Conservation (phyloP, 2,329 filamentous ascomycete genomes). For the Pseudogymnoascus sp. region DNA sequence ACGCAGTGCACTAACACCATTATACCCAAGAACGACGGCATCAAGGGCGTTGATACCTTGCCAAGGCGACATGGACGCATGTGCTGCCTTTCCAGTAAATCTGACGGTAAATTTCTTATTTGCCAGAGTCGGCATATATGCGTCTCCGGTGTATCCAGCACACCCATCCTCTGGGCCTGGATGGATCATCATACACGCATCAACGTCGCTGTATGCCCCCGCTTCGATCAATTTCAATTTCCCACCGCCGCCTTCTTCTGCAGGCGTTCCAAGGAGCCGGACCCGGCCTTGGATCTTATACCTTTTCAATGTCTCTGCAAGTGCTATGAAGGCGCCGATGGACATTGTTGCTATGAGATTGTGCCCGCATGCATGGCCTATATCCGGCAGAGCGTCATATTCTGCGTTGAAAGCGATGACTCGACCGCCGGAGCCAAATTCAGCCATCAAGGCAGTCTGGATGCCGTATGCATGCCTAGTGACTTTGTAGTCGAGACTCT, state of each 20-base stretch:
- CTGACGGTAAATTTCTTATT: constrained; percentile 16
- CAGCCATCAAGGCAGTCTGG: constrained; percentile 43
- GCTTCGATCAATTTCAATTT: constrained; percentile 38
- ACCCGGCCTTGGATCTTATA: constrained; percentile 23
- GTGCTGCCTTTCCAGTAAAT: constrained; percentile 28
- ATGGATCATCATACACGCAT: constrained; percentile 36
- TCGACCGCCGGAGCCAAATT: constrained; percentile 35
- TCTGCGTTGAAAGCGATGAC: constrained; percentile 38
- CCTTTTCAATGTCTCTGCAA: constrained; percentile 19
- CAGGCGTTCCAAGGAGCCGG: constrained; percentile 26
- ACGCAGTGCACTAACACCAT: constrained; percentile 26
- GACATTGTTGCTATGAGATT: constrained; percentile 36
- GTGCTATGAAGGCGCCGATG: constrained; percentile 32
- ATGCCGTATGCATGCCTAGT: constrained; percentile 44
- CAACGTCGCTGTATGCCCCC: constrained; percentile 35
- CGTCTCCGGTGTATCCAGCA: constrained; percentile 41
- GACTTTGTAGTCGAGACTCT: constrained; percentile 38
- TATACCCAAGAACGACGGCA: constrained; percentile 31
- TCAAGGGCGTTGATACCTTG: constrained; percentile 35
- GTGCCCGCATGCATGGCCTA: constrained; percentile 38
- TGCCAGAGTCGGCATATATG: constrained; percentile 19
- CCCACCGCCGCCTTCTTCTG: constrained; percentile 27
- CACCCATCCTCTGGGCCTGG: constrained; percentile 27
- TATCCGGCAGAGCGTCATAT: constrained; percentile 39
- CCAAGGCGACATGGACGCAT: constrained; percentile 34